Evolutionary conservation across 2,329 filamentous ascomycete genomes (phyloP), one percentile per base, ranked within the genome.

Genomic region (Sporothrix pallida): DNA sequence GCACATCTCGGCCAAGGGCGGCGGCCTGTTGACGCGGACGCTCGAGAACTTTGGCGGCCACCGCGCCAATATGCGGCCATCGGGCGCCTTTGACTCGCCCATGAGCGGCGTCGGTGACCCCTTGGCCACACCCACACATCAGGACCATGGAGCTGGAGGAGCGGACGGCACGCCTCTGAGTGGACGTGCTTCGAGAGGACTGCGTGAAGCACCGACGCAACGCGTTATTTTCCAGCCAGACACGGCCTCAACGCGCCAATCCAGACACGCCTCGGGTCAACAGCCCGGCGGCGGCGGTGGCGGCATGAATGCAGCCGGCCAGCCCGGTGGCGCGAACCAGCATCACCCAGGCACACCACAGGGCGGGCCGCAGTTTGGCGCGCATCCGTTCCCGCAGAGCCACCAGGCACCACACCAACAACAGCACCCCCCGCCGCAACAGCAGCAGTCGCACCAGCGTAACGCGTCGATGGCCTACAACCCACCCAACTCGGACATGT

Each of bases 141-240:
- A 31, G 17, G 88, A 89, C 73, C 82, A 83, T n/a, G 83, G 81
- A 3, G 83, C 83, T 2, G 83, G 84, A 72, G 87, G 88, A 70
- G 37, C 17, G 8, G 70, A 72, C 71, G 73, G 74, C 42, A 83
- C 85, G 15, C 84, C 86, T 31, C 80, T 84, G 10, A 88, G 88
- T 3, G 87, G 85, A 60, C 84, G 89, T 75, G 88, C 88, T 20
- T 90, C 89, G 2, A 84, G 90, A 75, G 91, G 90, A 52, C 84
- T 95, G 70, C 88, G 94, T 76, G 93, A 96, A 80, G 93, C 93
- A n/a, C 94, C 94, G 42, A 91, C 93, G 0, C 93, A 95, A 79
- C 87, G 93, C 76, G 90, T 95, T 71, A 90, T 96, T 70, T 97
- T 95, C 81, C 93, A 96, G 80, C 93, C 93, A 44, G 93, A 97